Evolutionary conservation across 2,329 filamentous ascomycete genomes (phyloP), one percentile per base, ranked within the genome.

Genomic region (Fusarium fracticaudum): DNA sequence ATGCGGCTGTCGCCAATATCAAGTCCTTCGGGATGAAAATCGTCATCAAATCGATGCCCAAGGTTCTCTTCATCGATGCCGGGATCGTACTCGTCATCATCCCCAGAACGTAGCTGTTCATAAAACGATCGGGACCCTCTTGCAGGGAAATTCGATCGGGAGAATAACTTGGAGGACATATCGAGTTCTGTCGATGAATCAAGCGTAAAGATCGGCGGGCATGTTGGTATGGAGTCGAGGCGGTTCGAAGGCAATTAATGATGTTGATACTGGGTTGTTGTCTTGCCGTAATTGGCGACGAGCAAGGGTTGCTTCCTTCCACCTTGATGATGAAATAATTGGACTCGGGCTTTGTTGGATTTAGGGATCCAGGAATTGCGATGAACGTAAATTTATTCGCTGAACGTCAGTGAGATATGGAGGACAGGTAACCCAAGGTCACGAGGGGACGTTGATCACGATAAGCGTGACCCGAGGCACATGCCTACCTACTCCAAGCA

Each of bases 31-130:
- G 87, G 77, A 60, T 89, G 87, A 50, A 87, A 84, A 48, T 88
- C 85, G 48, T 88, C 85, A 45, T 85, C 83, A 62, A 90, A 88
- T 33, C 86, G 78, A 58, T 88, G 84, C 47, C 84, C 85, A 12
- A 89, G 78, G 70, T 89, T 89, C 75, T 89, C 86, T 70, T 89
- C 86, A 74, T 90, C 87, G 11, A 89, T 78, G 5, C 83, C 85
- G 8, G 82, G 82, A 50, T 82, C 69, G 62, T 87, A 86, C 55
- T 74, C 69, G 29, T 84, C 78, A 48, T 82, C 82, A 51, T 85
- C 84, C n/a, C 81, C 76, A 35, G 80, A 81, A 70, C 85, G 82
- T 22, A 88, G 78, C 37, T 86, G 85, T 64, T 87, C 84, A 79
- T 90, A 89, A 73, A 87, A 88, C 7, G 87, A 85, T 57, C 83